Evolutionary conservation across 208 protist species (phyloP).

Genomic region (Zelonia costaricensis): DNA sequence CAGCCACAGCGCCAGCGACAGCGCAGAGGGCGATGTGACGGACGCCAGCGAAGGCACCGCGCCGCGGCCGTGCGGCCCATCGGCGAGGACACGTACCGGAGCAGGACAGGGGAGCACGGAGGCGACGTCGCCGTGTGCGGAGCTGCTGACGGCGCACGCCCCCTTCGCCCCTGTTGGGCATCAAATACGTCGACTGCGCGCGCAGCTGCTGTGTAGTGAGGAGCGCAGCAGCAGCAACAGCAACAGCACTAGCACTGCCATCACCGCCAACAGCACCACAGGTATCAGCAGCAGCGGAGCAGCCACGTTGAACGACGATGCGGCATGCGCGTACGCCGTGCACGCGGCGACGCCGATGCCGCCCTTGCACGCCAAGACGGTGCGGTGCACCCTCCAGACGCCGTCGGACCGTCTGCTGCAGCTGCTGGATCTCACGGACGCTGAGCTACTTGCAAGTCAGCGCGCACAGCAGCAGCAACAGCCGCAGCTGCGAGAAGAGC

Average conservation of each 20-base stretch:
- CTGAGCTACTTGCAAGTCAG: slow-evolving; percentile 2
- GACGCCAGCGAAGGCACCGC: neutral
- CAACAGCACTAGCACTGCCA: no score
- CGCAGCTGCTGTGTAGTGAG: neutral
- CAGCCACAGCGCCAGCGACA: neutral
- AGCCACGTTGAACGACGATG: neutral
- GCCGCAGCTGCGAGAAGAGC: no score
- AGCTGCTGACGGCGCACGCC: neutral
- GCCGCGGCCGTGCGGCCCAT: no score
- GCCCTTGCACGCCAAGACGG: slow-evolving; percentile 4
- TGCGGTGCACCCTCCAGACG: slow-evolving; percentile 2
- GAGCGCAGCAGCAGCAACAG: no score
- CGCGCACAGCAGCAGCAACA: slow-evolving; percentile 5
- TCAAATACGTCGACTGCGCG: neutral
- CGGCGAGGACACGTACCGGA: no score
- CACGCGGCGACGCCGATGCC: slow-evolving; percentile 8
- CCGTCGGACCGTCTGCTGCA: neutral
- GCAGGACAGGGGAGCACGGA: neutral
- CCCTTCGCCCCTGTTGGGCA: neutral
- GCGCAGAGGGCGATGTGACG: neutral
- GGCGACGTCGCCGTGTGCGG: neutral
- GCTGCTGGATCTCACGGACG: slow-evolving; percentile 15
- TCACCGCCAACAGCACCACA: no score
- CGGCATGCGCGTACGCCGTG: slow-evolving; percentile 6
- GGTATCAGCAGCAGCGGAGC: neutral